phyloP scores from a whole-genome alignment of 2,329 filamentous ascomycete species.

The Diaporthe batatas region DNA sequence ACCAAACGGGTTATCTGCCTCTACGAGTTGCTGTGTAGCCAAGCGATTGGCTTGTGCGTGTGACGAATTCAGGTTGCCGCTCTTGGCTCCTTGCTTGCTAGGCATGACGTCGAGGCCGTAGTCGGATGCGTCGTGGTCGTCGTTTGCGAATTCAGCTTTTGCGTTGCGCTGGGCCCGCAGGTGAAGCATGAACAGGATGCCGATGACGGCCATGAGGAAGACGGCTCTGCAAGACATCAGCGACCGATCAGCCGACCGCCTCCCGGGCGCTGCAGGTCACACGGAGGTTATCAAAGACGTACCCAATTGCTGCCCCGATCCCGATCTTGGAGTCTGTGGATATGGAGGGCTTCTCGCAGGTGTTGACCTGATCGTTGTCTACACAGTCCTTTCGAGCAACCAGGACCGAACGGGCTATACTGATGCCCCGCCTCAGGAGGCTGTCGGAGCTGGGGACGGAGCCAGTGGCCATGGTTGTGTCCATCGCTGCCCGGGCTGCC shows the following conservation, averaged over 20 bases:
- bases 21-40: constrained; percentile 38
- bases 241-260: neutral
- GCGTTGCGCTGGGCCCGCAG: constrained; percentile 40
- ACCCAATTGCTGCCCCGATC: constrained; percentile 39
- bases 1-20: constrained; percentile 39
- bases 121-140: constrained; percentile 51
- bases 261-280: neutral
- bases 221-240: constrained; percentile 29
- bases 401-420: constrained; percentile 38
- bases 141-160: constrained; percentile 45
- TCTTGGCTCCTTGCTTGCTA: constrained; percentile 19
- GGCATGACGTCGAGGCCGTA: constrained; percentile 57
- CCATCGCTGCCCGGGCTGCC: constrained; percentile 23
- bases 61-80: neutral
- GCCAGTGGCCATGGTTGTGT: constrained; percentile 12
- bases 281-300: constrained; percentile 4
- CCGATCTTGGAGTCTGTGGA: constrained; percentile 38
- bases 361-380: constrained; percentile 26
- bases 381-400: constrained; percentile 32
- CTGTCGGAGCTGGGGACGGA: constrained; percentile 1
- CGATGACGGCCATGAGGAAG: constrained; percentile 32
- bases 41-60: constrained; percentile 25
- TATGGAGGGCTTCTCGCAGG: constrained; percentile 41
- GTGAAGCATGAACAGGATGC: constrained; percentile 38
- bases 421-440: constrained; percentile 36